Base-by-base conservation (phyloP, 176 grass and related monocot genomes). In the Carex myosuroides region DNA sequence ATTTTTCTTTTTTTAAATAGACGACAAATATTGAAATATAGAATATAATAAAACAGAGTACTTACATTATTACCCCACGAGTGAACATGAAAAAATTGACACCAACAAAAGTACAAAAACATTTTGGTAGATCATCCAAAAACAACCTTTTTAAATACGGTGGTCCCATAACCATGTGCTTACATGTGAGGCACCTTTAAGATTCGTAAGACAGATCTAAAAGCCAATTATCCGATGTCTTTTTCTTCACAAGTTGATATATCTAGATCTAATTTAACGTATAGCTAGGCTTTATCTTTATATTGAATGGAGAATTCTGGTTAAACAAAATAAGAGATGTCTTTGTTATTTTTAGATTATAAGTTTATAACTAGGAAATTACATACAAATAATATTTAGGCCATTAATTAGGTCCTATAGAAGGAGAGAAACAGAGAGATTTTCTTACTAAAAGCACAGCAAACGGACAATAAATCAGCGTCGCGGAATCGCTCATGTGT, bases 121-220 rank as follows among this genome's bases (percentile, higher is more conserved):
- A 52, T 44, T 74, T 74, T 74, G 20, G 20, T 52, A 52, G 42
- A 73, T 50, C 70, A 73, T 73, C 41, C 1, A 24, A 69, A 73
- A 73, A 24, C 9, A 0, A 73, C 70, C 42, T 67, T 17, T 14
- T 26, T 26, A 67, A 74, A 74, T 52, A 74, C 20, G 5, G n/a
- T 52, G n/a, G 44, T 44, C 10, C n/a, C 2, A 26, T 1, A 74
- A 74, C 64, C 44, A 52, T 74, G 70, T 74, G 70, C 70, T 13
- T 74, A 74, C 70, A 74, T 74, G 70, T 74, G 70, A 74, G 42
- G 42, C 20, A 74, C 44, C 70, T 74, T 74, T 52, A 24, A 22
- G n/a, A 26, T 74, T 74, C 70, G 20, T 74, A 74, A 74, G 70
- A 21, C 70, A 52, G 42, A 74, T 52, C 44, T 74, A 74, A 74